Evolutionary conservation across 768 basidiomycete species (phyloP), one percentile per base, ranked within the genome.

Genomic region (Boletus pseudopeckii): DNA sequence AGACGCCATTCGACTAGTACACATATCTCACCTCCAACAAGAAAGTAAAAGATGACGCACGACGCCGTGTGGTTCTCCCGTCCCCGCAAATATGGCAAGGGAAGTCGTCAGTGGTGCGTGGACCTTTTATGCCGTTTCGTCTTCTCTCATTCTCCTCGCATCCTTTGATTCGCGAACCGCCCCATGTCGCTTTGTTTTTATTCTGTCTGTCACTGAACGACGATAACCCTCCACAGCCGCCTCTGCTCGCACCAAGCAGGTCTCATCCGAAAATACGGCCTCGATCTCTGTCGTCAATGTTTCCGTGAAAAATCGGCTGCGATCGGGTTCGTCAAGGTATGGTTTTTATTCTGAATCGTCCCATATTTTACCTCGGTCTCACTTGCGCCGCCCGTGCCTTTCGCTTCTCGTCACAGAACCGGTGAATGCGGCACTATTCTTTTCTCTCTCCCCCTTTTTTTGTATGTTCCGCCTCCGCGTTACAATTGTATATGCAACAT

Each of bases 41-140:
- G 8, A 28, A 8, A 28, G 28, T 28, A 28, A 47, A 86, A 84
- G 77, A 97, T 96, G 94, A 94, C 94, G 69, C 94, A 96, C 91
- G 91, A 95, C 82, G 88, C 92, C 67, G 86, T 97, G 77, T 97
- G 94, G 93, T 94, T 93, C 77, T 92, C 91, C 74, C 90, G 90
- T 68, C 94, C 94, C 58, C 84, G 93, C 74, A 96, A 91, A 75
- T 96, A 66, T 77, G 94, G 94, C 72, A 96, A 96, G 78, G 94
- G 94, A 69, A 85, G 86, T 72, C 90, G 94, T 71, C 91, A 95
- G 74, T 97, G 46, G 46, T 47, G 34, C 46, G 46, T 26, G 8
- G 17, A 24, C 17, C 32, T 10, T 22, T 5, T 15, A 14, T 28
- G 7, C 28, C 7, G 7, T 6, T 1, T 13, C 44, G 4, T 8